phyloP scores from a whole-genome alignment of 1,139 yeast genomes.

The Taphrina pruni region DNA sequence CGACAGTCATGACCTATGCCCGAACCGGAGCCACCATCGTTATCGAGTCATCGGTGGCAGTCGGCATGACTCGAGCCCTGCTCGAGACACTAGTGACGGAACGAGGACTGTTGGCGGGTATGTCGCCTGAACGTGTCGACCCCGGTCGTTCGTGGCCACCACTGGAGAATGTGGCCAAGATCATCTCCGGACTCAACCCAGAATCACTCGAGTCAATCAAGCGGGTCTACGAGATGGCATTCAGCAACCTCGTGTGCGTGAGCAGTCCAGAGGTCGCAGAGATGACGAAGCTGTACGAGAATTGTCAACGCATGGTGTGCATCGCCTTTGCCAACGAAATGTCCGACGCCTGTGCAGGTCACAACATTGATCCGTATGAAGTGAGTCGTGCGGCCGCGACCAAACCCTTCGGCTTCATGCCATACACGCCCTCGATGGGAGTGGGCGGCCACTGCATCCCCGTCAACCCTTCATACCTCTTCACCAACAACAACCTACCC shows the following conservation, averaged over 20 bases:
- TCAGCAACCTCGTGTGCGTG: slow-evolving; percentile 31
- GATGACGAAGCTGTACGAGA: slow-evolving; percentile 29
- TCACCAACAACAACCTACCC: slow-evolving; percentile 33
- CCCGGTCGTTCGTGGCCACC: slow-evolving; percentile 33
- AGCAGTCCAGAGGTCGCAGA: slow-evolving; percentile 17
- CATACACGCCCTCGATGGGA: slow-evolving; percentile 24
- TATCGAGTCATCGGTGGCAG: slow-evolving; percentile 23
- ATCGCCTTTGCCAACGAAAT: slow-evolving; percentile 34
- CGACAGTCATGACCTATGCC: slow-evolving; percentile 26
- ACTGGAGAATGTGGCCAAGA: slow-evolving; percentile 29
- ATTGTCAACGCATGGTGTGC: slow-evolving; percentile 31
- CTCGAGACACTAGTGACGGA: slow-evolving; percentile 10
- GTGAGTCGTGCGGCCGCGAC: slow-evolving; percentile 32
- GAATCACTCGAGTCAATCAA: slow-evolving; percentile 17
- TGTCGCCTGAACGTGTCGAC: slow-evolving; percentile 34
- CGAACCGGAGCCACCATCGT: slow-evolving; percentile 25
- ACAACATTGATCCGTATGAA: slow-evolving; percentile 31
- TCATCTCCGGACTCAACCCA: slow-evolving; percentile 25
- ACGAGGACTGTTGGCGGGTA: slow-evolving; percentile 22
- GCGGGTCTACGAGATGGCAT: slow-evolving; percentile 5
- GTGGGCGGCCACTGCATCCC: slow-evolving; percentile 37
- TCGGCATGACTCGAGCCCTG: slow-evolving; percentile 31
- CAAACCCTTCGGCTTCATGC: slow-evolving; percentile 33
- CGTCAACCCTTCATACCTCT: slow-evolving; percentile 34
- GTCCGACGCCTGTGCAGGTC: slow-evolving; percentile 22